phyloP scores from a whole-genome alignment of 768 basidiomycete species.

The Xerocomellus intermedius region DNA sequence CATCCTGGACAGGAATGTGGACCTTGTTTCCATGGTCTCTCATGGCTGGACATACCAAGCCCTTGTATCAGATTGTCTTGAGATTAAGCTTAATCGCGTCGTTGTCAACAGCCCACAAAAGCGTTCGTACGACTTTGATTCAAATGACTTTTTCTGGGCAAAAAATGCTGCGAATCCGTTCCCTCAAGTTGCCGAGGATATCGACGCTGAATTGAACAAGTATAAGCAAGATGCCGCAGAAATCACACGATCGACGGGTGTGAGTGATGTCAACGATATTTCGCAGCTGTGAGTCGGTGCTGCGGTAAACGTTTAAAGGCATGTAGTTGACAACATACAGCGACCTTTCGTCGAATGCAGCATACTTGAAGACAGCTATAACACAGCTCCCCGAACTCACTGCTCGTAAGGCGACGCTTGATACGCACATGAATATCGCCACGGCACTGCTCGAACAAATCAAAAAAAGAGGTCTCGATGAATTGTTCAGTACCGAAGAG shows the following conservation, averaged over 20 bases:
- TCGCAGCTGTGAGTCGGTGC: slow-evolving; percentile 72
- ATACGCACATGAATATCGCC: slow-evolving; percentile 99
- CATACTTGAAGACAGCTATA: slow-evolving; percentile 94
- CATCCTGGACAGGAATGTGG: slow-evolving; percentile 92
- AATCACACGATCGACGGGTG: slow-evolving; percentile 92
- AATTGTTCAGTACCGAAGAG: slow-evolving; percentile 97
- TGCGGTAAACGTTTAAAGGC: not conserved
- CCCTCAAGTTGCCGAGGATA: slow-evolving; percentile 98
- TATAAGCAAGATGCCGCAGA: slow-evolving; percentile 97
- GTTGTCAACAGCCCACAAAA: slow-evolving; percentile 75
- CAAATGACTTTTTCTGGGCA: slow-evolving; percentile 99
- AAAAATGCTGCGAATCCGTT: slow-evolving; percentile 96
- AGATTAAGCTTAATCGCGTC: slow-evolving; percentile 95
- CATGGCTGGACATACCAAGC: slow-evolving; percentile 99
- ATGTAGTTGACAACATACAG: slow-evolving; percentile 30
- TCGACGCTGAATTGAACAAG: slow-evolving; percentile 86
- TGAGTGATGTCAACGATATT: slow-evolving; percentile 94
- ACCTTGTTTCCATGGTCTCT: slow-evolving; percentile 88
- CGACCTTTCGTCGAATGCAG: slow-evolving; percentile 89
- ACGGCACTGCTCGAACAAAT: slow-evolving; percentile 93
- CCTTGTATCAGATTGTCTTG: slow-evolving; percentile 93
- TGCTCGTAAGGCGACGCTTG: slow-evolving; percentile 92
- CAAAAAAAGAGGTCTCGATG: slow-evolving; percentile 92
- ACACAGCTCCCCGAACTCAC: slow-evolving; percentile 96
- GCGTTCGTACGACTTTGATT: slow-evolving; percentile 90